These are phyloP conservation scores for Globisporangium spiculum DNA, from an alignment of 352 stramenopile genomes.

Conservation along the genomic window DNA sequence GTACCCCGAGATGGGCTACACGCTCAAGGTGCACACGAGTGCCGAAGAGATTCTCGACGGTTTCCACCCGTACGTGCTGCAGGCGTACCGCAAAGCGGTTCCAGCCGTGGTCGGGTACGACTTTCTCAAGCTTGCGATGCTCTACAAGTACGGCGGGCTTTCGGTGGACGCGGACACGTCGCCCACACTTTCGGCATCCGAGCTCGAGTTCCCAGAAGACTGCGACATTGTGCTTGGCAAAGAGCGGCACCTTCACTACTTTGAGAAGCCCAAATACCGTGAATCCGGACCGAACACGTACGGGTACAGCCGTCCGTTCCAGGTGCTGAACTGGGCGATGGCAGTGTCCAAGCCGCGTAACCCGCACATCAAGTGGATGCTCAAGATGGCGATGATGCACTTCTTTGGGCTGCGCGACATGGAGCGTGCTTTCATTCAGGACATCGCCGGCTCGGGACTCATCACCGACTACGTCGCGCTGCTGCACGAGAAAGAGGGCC, in stretches of 20 bases:
- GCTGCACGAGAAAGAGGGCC: slow-evolving; percentile 12
- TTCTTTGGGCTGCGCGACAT: slow-evolving; percentile 22
- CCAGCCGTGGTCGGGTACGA: slow-evolving; percentile 11
- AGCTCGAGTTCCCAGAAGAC: slow-evolving; percentile 6
- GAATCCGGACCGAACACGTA: slow-evolving; percentile 9
- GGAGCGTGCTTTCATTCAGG: slow-evolving; percentile 16
- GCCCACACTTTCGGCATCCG: not conserved
- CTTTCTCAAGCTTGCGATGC: slow-evolving; percentile 13
- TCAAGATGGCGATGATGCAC: slow-evolving; percentile 17
- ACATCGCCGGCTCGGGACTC: slow-evolving; percentile 17
- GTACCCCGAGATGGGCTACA: slow-evolving; percentile 13
- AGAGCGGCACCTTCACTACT: slow-evolving; percentile 8
- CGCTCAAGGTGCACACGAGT: slow-evolving; percentile 15
- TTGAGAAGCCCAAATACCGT: slow-evolving; percentile 12
- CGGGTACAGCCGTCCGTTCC: slow-evolving; percentile 15
- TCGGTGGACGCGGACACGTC: slow-evolving; percentile 4
- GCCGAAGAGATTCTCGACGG: slow-evolving; percentile 16
- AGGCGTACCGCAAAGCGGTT: not conserved
- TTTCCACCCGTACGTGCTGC: slow-evolving; percentile 14
- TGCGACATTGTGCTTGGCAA: slow-evolving; percentile 18
- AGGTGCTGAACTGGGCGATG: slow-evolving; percentile 24
- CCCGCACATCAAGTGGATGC: slow-evolving; percentile 14
- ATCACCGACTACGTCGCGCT: slow-evolving; percentile 22
- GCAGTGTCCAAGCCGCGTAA: slow-evolving; percentile 11
- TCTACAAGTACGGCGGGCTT: not conserved